Evolutionary conservation across 202 grass and related monocot genomes (phyloP).

Genomic region (Setaria italica): DNA sequence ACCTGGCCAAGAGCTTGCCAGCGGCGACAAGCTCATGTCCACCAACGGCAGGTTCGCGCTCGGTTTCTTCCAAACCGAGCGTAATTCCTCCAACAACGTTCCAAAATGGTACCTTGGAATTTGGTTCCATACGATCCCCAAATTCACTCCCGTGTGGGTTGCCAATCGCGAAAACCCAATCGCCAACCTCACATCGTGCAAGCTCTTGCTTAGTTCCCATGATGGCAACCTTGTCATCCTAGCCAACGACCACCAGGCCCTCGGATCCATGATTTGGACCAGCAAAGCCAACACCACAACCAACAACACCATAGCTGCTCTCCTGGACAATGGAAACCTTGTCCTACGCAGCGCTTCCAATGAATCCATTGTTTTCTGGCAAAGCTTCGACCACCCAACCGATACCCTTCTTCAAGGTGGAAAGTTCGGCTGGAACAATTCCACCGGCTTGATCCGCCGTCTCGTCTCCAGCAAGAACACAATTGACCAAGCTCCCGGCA

Average conservation of each 20-base stretch:
- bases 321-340: constrained; percentile 28
- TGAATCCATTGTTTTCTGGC: background rate
- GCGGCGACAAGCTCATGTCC: no score
- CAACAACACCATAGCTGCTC: background rate
- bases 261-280: constrained; percentile 25
- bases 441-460: background rate
- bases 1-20: no score
- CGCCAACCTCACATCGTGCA: background rate
- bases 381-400: no score
- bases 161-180: background rate
- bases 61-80: background rate
- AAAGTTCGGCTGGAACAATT: background rate
- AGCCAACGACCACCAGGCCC: no score
- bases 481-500: constrained; percentile 32
- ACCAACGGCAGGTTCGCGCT: constrained; percentile 20
- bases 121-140: constrained; percentile 55
- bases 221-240: constrained; percentile 43
- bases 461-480: constrained; percentile 18
- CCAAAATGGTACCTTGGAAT: constrained; percentile 49
- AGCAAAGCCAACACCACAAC: background rate
- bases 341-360: constrained; percentile 15
- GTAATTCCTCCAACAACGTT: background rate
- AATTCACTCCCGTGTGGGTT: constrained; percentile 27
- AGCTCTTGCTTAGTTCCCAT: background rate
- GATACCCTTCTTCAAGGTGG: constrained; percentile 28